phyloP scores from a whole-genome alignment of 73 alveolate species.

The Symbiodinium pilosum region DNA sequence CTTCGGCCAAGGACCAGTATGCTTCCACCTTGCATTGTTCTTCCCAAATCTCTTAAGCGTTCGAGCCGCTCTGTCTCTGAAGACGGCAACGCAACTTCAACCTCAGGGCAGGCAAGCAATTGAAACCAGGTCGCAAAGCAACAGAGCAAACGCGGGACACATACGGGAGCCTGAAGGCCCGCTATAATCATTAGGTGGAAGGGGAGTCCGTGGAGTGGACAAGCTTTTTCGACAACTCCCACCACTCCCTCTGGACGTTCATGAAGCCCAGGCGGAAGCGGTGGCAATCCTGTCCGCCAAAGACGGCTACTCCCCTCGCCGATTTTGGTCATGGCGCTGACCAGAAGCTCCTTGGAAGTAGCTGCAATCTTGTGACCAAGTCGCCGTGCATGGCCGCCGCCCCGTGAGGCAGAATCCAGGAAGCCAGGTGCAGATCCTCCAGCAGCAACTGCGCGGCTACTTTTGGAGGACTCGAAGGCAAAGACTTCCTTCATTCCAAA shows the following conservation, averaged over 20 bases:
- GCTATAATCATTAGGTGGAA: too few relatives aligned
- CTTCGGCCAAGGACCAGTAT: background rate
- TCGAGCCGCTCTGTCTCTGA: slow-evolving; percentile 51
- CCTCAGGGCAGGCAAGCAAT: slow-evolving; percentile 19
- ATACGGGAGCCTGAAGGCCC: too few relatives aligned
- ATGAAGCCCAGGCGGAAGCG: slow-evolving; percentile 43
- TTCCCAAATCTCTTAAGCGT: slow-evolving; percentile 63
- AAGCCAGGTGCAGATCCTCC: background rate
- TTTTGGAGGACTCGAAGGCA: background rate
- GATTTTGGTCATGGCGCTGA: slow-evolving; percentile 9
- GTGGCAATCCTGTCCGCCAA: slow-evolving; percentile 41
- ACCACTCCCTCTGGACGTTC: slow-evolving; percentile 63
- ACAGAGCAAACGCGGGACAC: too few relatives aligned
- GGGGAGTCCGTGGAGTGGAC: too few relatives aligned
- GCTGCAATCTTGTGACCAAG: slow-evolving; percentile 13
- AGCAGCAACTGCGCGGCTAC: background rate
- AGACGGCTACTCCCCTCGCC: background rate
- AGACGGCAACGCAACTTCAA: slow-evolving; percentile 25
- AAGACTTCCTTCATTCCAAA: too few relatives aligned
- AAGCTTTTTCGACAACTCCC: background rate
- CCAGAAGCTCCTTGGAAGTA: slow-evolving; percentile 41
- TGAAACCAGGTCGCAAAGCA: too few relatives aligned
- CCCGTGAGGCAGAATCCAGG: background rate
- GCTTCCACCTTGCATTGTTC: slow-evolving; percentile 73
- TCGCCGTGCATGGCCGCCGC: background rate